Evolutionary conservation across 2,329 filamentous ascomycete species (phyloP).

Genomic region (Chlorencoelia australis): DNA sequence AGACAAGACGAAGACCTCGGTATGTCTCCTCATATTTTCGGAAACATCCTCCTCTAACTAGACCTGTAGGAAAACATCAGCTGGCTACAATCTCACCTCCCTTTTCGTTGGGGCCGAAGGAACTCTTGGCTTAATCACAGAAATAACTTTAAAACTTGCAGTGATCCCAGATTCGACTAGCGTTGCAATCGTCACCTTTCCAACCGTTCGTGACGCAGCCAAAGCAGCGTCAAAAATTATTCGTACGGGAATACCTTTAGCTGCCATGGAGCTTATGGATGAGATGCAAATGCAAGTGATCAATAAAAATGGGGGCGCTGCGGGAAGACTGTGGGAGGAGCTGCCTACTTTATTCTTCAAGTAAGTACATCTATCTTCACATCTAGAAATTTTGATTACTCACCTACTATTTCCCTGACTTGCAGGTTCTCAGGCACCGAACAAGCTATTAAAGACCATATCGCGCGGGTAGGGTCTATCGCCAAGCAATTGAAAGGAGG

Average conservation of each 20-base stretch:
- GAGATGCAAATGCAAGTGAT: constrained; percentile 76
- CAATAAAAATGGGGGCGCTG: constrained; percentile 60
- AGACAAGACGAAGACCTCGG: constrained; percentile 61
- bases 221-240: constrained; percentile 63
- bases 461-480: constrained; percentile 56
- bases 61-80: constrained; percentile 54
- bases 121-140: constrained; percentile 69
- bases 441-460: constrained; percentile 64
- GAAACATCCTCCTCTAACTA: not conserved
- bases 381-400: fast-evolving
- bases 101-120: constrained; percentile 75
- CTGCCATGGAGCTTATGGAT: constrained; percentile 62
- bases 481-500: constrained; percentile 51
- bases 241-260: constrained; percentile 36
- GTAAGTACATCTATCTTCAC: constrained; percentile 5
- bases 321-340: constrained; percentile 60
- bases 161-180: constrained; percentile 64
- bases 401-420: not conserved
- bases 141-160: constrained; percentile 72
- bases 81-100: constrained; percentile 72
- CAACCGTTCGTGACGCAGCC: constrained; percentile 63
- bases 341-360: constrained; percentile 73
- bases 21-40: not conserved
- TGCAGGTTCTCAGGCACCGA: constrained; percentile 60
- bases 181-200: constrained; percentile 70